Base-by-base conservation (phyloP, 192 early-diverging fungal species). In the Podila clonocystis region DNA sequence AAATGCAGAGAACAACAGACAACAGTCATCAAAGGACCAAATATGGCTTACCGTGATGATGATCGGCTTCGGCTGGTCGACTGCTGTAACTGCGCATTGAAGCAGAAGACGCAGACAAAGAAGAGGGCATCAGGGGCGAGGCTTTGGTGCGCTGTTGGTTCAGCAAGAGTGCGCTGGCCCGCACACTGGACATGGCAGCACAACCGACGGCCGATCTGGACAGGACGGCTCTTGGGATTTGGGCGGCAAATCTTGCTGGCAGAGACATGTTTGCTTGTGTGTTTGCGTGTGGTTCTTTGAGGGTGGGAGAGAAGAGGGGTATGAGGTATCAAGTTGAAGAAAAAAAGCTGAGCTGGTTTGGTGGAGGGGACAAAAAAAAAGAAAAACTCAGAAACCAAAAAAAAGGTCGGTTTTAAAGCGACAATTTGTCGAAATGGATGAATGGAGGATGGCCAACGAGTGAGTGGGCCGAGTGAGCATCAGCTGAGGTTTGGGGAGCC, bases 51-150 rank as follows among this genome's bases (percentile, higher is more conserved):
- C 75, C 75, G 69, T 71, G 65, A 13, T 62, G 72, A 52, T 33
- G 50, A 74, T 65, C 70, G 20, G 59, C 63, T 4, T 82, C 78
- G 58, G 78, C 78, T 70, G 78, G 78, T 3, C 78, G 60, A 38
- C 61, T 50, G 64, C 78, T 82, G 64, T 82, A 82, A 12, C 67
- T 70, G 71, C 78, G 78, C 75, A 71, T 64, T 26, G 31, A 5
- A 1, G 9, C 1, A 13, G 13, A 33, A 1, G 34, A 48, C 13
- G 50, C 26, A 26, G 22, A 55, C 1, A n/a, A 55, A 0, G n/a
- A 24, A 6, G 52, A 55, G 52, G 52, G 2, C 52, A 55, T 55
- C 22, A 55, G 52, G 52, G 52, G 52, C 2, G 33, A 9, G 62
- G n/a, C 62, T 2, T n/a, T n/a, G 30, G 62, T 65, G 31, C 6